Percentiles rank a stretch among this genome's conserved stretches.
Evolutionary conservation across 2,329 filamentous ascomycete species (phyloP).

Genomic region (Colletotrichum sp.): DNA sequence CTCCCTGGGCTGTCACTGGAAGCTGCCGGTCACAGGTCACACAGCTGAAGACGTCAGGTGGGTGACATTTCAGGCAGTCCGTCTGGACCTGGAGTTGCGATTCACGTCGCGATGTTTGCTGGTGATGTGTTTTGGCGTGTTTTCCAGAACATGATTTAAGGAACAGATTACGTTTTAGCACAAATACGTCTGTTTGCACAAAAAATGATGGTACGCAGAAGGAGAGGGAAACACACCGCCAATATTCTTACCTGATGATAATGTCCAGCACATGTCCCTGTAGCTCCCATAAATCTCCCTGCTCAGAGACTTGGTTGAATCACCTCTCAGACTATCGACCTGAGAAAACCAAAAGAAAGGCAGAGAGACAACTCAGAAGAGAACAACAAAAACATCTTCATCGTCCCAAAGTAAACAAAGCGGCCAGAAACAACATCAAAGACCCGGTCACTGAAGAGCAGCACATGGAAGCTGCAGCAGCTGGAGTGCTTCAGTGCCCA

Average conservation of each 20-base stretch:
- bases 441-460: neutral
- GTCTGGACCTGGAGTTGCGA: neutral
- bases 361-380: neutral
- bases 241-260: neutral
- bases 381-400: neutral
- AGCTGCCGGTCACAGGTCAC: conserved; percentile 1
- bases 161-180: neutral
- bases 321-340: neutral
- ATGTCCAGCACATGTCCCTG: neutral
- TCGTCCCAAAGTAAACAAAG: neutral
- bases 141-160: neutral
- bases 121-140: neutral
- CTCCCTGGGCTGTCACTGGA: neutral
- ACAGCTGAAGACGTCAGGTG: conserved; percentile 7
- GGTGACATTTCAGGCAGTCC: neutral
- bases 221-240: neutral
- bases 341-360: neutral
- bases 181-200: neutral
- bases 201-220: neutral
- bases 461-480: neutral
- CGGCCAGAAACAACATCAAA: neutral
- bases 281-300: neutral
- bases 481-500: neutral
- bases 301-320: neutral
- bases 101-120: neutral